Evolutionary conservation across 2,329 filamentous ascomycete species (phyloP).

Genomic region (Ambrosiella beaveri): DNA sequence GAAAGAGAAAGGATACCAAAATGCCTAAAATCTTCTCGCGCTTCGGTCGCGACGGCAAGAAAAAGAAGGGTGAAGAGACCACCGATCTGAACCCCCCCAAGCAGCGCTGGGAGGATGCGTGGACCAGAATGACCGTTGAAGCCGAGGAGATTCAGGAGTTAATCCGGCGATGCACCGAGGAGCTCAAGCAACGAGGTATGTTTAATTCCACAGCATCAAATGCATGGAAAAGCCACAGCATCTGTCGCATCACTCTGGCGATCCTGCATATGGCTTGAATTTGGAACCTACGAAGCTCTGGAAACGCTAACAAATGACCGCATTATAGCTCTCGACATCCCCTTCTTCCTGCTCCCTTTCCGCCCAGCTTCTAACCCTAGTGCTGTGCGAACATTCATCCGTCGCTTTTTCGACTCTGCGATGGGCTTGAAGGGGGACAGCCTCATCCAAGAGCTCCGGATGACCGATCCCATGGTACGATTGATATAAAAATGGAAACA

Average conservation of each 20-base stretch:
- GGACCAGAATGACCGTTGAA: conserved; percentile 62
- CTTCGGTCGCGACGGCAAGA: conserved; percentile 56
- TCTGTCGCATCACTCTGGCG: background rate
- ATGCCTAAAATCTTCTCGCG: conserved; percentile 45
- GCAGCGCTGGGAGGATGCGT: conserved; percentile 76
- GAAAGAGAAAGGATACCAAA: conserved; percentile 15
- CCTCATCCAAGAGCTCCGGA: conserved; percentile 69
- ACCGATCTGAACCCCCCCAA: conserved; percentile 38
- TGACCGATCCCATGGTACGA: conserved; percentile 80
- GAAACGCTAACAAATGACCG: background rate
- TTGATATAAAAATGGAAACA: background rate
- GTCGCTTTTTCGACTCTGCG: conserved; percentile 70
- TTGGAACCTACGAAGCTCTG: background rate
- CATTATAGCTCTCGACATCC: conserved; percentile 59
- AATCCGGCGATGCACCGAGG: conserved; percentile 65
- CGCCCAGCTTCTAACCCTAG: conserved; percentile 84
- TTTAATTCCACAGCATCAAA: conserved; percentile 11
- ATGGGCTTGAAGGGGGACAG: conserved; percentile 48
- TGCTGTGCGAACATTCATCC: conserved; percentile 78
- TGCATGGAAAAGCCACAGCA: background rate
- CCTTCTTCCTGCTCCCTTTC: conserved; percentile 87
- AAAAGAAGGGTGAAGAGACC: conserved; percentile 43
- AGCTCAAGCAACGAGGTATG: conserved; percentile 88
- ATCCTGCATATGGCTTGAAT: background rate
- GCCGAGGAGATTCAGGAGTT: conserved; percentile 85